Evolutionary conservation across 2,329 filamentous ascomycete species (phyloP).

Genomic region (Capronia coronata): DNA sequence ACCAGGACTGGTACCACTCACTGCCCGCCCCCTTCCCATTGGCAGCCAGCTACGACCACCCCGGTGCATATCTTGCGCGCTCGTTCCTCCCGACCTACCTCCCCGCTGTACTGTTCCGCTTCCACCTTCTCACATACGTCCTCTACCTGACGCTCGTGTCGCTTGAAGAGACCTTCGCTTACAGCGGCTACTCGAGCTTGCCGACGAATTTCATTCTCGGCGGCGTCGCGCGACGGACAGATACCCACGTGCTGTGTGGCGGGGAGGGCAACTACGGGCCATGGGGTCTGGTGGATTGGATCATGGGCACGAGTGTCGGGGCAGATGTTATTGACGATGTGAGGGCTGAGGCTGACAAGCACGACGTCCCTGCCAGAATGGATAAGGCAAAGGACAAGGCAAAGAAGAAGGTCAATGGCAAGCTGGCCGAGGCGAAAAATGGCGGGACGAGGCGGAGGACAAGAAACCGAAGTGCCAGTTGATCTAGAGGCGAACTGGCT

Average conservation of each 20-base stretch:
- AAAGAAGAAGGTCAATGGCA: slow-evolving; percentile 15
- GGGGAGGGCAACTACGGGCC: slow-evolving; percentile 43
- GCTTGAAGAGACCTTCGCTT: slow-evolving; percentile 55
- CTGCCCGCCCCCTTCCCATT: slow-evolving; percentile 50
- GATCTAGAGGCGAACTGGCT: background rate
- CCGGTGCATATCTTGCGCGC: slow-evolving; percentile 47
- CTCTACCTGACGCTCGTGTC: slow-evolving; percentile 50
- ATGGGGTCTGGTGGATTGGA: slow-evolving; percentile 43
- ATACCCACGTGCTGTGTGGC: slow-evolving; percentile 48
- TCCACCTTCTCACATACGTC: slow-evolving; percentile 56
- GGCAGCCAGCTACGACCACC: slow-evolving; percentile 56
- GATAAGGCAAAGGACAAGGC: slow-evolving; percentile 32
- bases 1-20: slow-evolving; percentile 52
- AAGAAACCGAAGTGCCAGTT: slow-evolving; percentile 14
- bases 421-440: slow-evolving; percentile 10
- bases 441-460: slow-evolving; percentile 15
- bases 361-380: slow-evolving; percentile 32
- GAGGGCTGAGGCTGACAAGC: slow-evolving; percentile 36
- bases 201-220: slow-evolving; percentile 53
- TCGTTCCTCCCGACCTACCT: slow-evolving; percentile 53
- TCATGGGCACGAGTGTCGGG: slow-evolving; percentile 37
- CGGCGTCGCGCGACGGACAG: slow-evolving; percentile 52
- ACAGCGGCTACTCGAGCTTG: slow-evolving; percentile 54
- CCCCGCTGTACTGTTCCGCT: slow-evolving; percentile 51
- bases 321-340: slow-evolving; percentile 48